Conservation (phyloP, 2,329 filamentous ascomycete genomes). For the Stylonectria norvegica region DNA sequence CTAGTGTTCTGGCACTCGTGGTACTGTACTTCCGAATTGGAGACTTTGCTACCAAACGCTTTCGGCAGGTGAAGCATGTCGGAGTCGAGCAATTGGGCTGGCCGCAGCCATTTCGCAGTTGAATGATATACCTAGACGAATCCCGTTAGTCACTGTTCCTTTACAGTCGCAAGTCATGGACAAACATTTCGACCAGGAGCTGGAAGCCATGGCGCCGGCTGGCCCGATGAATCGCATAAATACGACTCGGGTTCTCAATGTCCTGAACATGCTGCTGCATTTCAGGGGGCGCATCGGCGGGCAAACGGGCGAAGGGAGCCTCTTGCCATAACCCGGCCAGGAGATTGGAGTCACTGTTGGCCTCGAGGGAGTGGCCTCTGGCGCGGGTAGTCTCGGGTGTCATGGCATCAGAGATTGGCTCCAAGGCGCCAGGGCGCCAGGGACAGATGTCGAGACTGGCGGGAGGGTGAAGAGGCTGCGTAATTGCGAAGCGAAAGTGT, state of each 20-base stretch:
- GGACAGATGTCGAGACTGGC: background rate
- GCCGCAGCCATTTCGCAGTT: constrained; percentile 79
- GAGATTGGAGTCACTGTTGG: constrained; percentile 43
- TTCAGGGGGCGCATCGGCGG: constrained; percentile 57
- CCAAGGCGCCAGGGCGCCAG: constrained; percentile 2
- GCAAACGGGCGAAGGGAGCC: constrained; percentile 56
- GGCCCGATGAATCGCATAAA: constrained; percentile 60
- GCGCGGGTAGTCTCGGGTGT: constrained; percentile 20
- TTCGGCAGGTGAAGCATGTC: constrained; percentile 78
- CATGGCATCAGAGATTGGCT: constrained; percentile 22
- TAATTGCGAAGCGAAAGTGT: too few species aligned
- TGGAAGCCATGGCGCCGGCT: constrained; percentile 63
- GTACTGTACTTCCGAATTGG: constrained; percentile 77
- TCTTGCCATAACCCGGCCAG: constrained; percentile 60
- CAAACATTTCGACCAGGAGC: constrained; percentile 63
- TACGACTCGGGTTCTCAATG: constrained; percentile 58
- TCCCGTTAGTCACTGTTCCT: constrained; percentile 16
- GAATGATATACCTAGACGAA: constrained; percentile 67
- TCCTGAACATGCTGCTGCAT: constrained; percentile 53
- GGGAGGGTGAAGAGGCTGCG: constrained; percentile 4
- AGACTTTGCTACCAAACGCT: constrained; percentile 60
- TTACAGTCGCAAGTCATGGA: background rate
- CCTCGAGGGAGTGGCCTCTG: constrained; percentile 17
- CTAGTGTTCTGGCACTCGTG: constrained; percentile 76
- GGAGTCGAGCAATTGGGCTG: constrained; percentile 65